phyloP scores from a whole-genome alignment of 108 stramenopile genomes.

The Cyclostephanos tholiformis region DNA sequence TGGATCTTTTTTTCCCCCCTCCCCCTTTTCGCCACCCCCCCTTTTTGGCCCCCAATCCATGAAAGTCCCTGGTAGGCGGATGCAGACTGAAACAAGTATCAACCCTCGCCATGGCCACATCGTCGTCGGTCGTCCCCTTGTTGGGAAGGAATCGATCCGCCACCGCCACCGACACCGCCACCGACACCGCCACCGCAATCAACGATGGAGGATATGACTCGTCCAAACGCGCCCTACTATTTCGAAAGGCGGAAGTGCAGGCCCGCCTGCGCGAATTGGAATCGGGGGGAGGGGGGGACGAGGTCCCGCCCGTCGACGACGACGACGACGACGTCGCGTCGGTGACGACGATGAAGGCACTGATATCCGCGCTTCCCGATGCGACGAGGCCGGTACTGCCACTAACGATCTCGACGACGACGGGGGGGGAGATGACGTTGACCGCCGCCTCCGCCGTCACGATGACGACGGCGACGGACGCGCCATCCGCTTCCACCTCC shows the following conservation, averaged over 20 bases:
- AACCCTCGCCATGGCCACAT: background rate
- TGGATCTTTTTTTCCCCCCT: no score
- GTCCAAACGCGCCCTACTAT: background rate
- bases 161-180: background rate
- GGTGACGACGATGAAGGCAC: background rate
- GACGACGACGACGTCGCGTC: background rate
- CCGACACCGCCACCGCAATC: background rate
- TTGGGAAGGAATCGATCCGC: background rate
- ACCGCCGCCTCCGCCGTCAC: background rate
- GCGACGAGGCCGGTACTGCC: background rate
- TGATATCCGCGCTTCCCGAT: background rate
- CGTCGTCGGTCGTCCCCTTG: background rate
- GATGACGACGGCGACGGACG: background rate
- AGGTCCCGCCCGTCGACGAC: background rate
- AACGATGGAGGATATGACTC: background rate
- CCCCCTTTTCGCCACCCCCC: no score
- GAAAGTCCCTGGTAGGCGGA: no score
- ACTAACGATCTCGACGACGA: background rate
- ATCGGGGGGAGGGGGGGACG: background rate
- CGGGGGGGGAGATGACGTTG: background rate
- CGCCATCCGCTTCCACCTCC: background rate
- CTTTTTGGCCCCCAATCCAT: no score
- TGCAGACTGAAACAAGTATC: no score
- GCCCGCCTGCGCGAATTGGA: constrained; percentile 23
- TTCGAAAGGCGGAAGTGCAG: constrained; percentile 24